Evolutionary conservation across 2,329 filamentous ascomycete species (phyloP), one percentile per base, ranked within the genome.

Genomic region (Hypoxylon rubiginosum): DNA sequence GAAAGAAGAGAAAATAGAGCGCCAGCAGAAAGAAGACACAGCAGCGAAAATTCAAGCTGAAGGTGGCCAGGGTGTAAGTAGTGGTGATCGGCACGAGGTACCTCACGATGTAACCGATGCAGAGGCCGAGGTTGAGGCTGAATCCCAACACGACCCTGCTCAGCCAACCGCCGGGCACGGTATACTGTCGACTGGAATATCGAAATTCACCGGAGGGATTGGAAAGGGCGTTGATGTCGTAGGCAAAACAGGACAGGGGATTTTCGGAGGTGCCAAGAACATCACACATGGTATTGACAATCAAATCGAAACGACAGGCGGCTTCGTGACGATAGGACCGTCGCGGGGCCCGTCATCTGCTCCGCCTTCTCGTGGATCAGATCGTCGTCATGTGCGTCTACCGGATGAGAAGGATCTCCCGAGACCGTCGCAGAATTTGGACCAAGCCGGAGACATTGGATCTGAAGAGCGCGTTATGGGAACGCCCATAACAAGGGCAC

Each of bases 251-350:
- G 81, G 82, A n/a, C 78, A 79, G 10, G 84, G 80, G 2, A 74
- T 86, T 26, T 61, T 81, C 11, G 82, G 80, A 21, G 82, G 82
- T 11, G 80, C 80, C 34, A 86, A 82, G 56, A 80, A 83, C 15
- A 71, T 85, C 2, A 82, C 82, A 1, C 81, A 83, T 11, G 85
- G 83, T 3, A 76, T 90, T 2, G 85, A 88, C 32, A 79, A 78
- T 24, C 82, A 83, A 10, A 72, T 90, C 19, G 86, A 85, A 57
- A 84, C 83, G 4, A 88, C 84, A 0, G 86, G 88, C 62, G 86
- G 86, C 0, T 89, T 89, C 67, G 79, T 71, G 64, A 77, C 75
- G 62, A 77, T 78, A 70, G 70, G 64, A 71, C 51, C 69, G 48
- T 58, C 72, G 62, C 39, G 74, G 4, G 39, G 67, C 24, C 72